Percentiles rank a stretch among this genome's conserved stretches.
Evolutionary conservation across 2,329 filamentous ascomycete genomes (phyloP).

Genomic region (Ceratocystis alfenasii): DNA sequence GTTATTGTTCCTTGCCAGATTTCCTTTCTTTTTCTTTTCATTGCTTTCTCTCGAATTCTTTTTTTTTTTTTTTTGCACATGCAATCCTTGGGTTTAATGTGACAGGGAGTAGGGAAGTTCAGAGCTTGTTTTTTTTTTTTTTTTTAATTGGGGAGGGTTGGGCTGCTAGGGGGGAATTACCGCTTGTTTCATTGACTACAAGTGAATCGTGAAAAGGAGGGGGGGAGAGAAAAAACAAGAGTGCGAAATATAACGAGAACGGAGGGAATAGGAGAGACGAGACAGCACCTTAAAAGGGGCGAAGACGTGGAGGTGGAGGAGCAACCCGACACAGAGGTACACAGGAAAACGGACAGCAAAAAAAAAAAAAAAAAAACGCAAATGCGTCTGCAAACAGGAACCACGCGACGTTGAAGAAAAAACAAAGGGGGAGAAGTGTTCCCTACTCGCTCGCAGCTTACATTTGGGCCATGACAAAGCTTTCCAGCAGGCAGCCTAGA

Average conservation of each 20-base stretch:
- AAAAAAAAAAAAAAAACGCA: neutral
- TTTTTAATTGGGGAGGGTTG: too few relatives aligned
- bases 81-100: too few relatives aligned
- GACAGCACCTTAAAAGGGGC: too few relatives aligned
- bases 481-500: too few relatives aligned
- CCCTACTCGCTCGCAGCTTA: too few relatives aligned
- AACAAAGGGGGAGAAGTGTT: neutral
- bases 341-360: neutral
- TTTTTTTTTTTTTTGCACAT: too few relatives aligned
- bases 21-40: neutral
- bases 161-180: too few relatives aligned
- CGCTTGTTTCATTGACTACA: too few relatives aligned
- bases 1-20: neutral
- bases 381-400: neutral
- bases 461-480: neutral
- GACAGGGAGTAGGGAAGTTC: too few relatives aligned
- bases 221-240: neutral
- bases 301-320: neutral
- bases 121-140: too few relatives aligned
- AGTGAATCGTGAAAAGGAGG: too few relatives aligned
- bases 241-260: neutral
- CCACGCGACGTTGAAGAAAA: slow-evolving; percentile 8
- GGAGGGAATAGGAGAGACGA: neutral
- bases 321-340: neutral
- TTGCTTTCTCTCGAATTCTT: neutral